Base-by-base conservation (phyloP, 192 early-diverging fungal species). In the Chytriomyces hyalinus region DNA sequence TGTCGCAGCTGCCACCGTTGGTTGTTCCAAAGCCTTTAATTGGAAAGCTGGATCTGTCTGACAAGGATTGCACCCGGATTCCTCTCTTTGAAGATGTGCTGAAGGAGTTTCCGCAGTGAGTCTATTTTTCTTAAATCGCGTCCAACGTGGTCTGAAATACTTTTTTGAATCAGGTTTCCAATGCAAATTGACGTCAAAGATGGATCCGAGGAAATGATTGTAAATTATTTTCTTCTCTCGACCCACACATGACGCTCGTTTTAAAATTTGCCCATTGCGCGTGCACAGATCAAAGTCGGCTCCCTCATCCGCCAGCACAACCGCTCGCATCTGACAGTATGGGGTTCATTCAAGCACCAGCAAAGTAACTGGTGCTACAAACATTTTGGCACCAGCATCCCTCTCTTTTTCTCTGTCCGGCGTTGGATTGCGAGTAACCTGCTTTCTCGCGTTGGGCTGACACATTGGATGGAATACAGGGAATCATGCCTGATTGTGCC, bases 111-210 rank as follows among this genome's bases (percentile, higher is more conserved):
- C 82, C 81, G 13, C 13, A 20, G 67, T 81, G 65, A 51, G 9
- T 17, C 28, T 36, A 36, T 36, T 36, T 36, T 17, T 57, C 53
- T 11, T 11, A 17, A 17, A 57, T 20, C 53, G 13, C 20, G 53
- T 57, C 53, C 11, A 17, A 11, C 53, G 53, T 20, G 13, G 53
- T 65, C 11, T 57, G 62, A 49, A 7, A 26, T 28, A 10, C 13
- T 15, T 49, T 69, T 43, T 72, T 57, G 3, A 57, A 0, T n/a
- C 53, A 78, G 77, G 36, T 77, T 75, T 74, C 78, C 84, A n/a
- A 87, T 87, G 84, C 86, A 87, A 70, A 78, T 87, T n/a, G 86
- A 87, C 68, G 80, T 85, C 6, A 87, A 87, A 59, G 69, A 49
- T 17, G 86, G 86, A 5, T 63, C 83, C n/a, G 68, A 80, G 44